A percentile compares a stretch with the other conserved stretches of the same genome.
These are phyloP conservation scores for Jatropha multifida DNA, from an alignment of 441 rosid genomes.

Conservation along the genomic window DNA sequence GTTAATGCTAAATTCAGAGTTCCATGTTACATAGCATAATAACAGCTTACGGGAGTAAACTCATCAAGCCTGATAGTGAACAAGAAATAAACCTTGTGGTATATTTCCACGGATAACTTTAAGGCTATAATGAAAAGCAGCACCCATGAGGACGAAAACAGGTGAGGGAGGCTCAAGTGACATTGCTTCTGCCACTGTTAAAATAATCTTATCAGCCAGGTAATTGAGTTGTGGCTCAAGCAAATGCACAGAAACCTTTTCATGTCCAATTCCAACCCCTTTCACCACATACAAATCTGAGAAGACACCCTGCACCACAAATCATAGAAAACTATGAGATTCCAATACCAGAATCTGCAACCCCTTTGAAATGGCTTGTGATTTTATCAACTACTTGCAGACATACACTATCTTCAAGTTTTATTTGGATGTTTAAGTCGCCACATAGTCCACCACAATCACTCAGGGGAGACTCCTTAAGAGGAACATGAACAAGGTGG, in stretches of 20 bases:
- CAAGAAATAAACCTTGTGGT: constrained; percentile 66
- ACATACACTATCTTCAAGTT: constrained; percentile 85
- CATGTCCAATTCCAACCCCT: constrained; percentile 87
- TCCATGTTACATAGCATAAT: constrained; percentile 2
- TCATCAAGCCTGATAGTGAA: constrained; percentile 3
- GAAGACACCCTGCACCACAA: constrained; percentile 71
- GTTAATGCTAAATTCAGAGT: constrained; percentile 7
- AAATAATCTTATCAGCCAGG: constrained; percentile 69
- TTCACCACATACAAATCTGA: constrained; percentile 87
- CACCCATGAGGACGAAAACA: constrained; percentile 79
- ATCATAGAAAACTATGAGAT: constrained; percentile 25
- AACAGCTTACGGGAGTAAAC: constrained; percentile 1
- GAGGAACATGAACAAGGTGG: constrained; percentile 90
- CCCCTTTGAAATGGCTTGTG: constrained; percentile 8
- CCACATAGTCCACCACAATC: constrained; percentile 95
- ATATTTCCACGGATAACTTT: constrained; percentile 77
- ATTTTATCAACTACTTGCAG: constrained; percentile 22
- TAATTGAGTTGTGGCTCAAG: constrained; percentile 68
- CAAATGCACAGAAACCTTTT: constrained; percentile 78
- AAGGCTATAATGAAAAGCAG: constrained; percentile 63
- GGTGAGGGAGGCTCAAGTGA: constrained; percentile 94
- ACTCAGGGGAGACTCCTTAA: constrained; percentile 92
- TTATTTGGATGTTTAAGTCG: constrained; percentile 76
- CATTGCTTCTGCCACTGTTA: constrained; percentile 98
- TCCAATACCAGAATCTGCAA: constrained; percentile 8